Percentiles rank a stretch among this genome's conserved stretches.
Conservation (phyloP, 129 eudicot genomes). For the Chrysanthemum lavandulifolium region DNA sequence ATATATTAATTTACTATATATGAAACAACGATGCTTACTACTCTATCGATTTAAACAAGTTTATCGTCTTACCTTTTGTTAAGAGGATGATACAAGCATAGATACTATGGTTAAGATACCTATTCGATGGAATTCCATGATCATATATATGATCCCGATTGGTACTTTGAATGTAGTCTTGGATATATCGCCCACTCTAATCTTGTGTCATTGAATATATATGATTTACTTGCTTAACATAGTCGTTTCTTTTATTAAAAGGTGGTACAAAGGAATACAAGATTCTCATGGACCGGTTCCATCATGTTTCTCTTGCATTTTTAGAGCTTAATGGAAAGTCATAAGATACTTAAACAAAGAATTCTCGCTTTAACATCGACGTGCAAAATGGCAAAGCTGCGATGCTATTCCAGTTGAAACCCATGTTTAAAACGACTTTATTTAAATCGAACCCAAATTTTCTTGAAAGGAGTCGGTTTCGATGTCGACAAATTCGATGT, state of each 20-base stretch:
- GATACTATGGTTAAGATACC: slow-evolving; percentile 73
- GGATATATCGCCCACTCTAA: neutral
- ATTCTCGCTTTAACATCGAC: too few species aligned
- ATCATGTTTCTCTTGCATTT: slow-evolving; percentile 89
- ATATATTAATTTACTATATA: slow-evolving; percentile 67
- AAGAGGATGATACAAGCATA: slow-evolving; percentile 92
- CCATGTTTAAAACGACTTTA: too few species aligned
- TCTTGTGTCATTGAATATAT: neutral
- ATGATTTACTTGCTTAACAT: slow-evolving; percentile 19
- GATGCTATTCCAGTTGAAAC: too few species aligned
- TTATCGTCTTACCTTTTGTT: slow-evolving; percentile 19
- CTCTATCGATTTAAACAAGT: neutral
- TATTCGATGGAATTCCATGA: slow-evolving; percentile 66
- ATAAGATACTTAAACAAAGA: too few species aligned
- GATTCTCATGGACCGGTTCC: slow-evolving; percentile 95
- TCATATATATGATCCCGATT: slow-evolving; percentile 71
- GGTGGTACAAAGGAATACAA: slow-evolving; percentile 98
- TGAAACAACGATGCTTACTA: neutral
- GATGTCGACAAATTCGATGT: too few species aligned
- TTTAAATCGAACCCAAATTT: too few species aligned
- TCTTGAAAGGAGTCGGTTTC: too few species aligned
- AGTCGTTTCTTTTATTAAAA: slow-evolving; percentile 19
- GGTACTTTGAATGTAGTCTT: slow-evolving; percentile 80
- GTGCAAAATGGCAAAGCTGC: too few species aligned
- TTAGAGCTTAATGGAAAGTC: slow-evolving; percentile 81